Evolutionary conservation across 202 grass and related monocot genomes (phyloP), one percentile per base, ranked within the genome.

Genomic region (Hordeum pubiflorum): DNA sequence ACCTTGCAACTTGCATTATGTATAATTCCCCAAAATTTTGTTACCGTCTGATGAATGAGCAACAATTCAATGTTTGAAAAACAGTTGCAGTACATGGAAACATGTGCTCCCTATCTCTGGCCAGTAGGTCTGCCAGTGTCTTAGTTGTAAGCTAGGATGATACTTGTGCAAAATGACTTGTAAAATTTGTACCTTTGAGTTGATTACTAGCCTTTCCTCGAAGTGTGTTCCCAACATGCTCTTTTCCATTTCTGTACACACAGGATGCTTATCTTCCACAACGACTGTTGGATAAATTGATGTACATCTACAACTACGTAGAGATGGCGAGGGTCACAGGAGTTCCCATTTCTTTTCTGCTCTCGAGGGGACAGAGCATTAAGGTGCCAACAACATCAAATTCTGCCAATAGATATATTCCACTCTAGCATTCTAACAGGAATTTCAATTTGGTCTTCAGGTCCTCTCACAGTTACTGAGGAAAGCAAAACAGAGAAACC

Each of bases 251-350:
- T 18, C 71, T 54, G 29, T 77, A 75, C 86, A 72, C 60, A 40
- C 86, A 98, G 95, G 95, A 98, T 85, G 95, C 95, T 70, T 98
- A 98, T 86, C 92, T 98, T 77, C 95, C 95, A 14, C 95, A 98
- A 78, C 80, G 95, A 63, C 84, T 98, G 46, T 80, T 98, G 84
- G 95, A 98, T 77, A 98, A 98, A 82, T 86, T 98, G 85, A 93
- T 98, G 95, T 94, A 89, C 87, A 87, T 98, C 82, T 98, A 98
- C 86, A 98, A 98, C 74, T 93, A 98, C 88, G 95, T 98, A 67
- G 95, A 98, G 82, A 98, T 98, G 95, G 95, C 95, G 4, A 92
- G 95, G 77, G 95, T 98, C 82, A 98, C 95, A 84, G 95, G 92
- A 78, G 95, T 98, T 39, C 95, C 95, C 54, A 93, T 98, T 78